phyloP scores from a whole-genome alignment of 257 asterid genomes.

The Nicotiana attenuata region DNA sequence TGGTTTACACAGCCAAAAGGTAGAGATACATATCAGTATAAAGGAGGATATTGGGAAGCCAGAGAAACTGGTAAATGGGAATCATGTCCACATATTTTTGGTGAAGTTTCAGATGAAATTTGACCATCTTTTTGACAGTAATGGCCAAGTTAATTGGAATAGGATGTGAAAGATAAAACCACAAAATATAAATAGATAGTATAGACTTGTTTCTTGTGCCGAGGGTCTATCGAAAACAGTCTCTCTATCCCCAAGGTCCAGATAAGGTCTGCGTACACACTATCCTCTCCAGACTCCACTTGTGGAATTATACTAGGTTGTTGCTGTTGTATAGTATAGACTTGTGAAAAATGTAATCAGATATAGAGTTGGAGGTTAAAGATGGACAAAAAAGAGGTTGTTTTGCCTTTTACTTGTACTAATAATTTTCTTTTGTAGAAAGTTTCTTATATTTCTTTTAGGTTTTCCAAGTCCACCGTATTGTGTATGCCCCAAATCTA shows the following conservation, averaged over 20 bases:
- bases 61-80: conserved; percentile 22
- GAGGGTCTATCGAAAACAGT: too few species aligned
- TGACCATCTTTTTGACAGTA: not conserved
- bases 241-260: too few species aligned
- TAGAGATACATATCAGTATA: conserved; percentile 18
- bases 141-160: not conserved
- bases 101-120: not conserved
- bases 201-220: too few species aligned
- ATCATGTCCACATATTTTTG: conserved; percentile 24
- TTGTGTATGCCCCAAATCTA: not conserved
- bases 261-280: too few species aligned
- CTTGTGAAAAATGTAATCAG: too few species aligned
- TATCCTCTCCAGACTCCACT: too few species aligned
- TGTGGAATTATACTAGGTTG: too few species aligned
- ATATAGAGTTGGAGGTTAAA: not conserved
- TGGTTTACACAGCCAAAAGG: conserved; percentile 19
- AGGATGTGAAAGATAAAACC: not conserved
- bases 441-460: not conserved
- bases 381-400: not conserved
- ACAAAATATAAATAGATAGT: not conserved
- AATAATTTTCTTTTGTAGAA: not conserved
- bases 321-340: too few species aligned
- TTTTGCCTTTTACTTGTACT: conserved; percentile 3
- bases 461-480: not conserved
- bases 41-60: conserved; percentile 27